Conservation (phyloP, 768 basidiomycete genomes). For the Nidularia pulvinata region DNA sequence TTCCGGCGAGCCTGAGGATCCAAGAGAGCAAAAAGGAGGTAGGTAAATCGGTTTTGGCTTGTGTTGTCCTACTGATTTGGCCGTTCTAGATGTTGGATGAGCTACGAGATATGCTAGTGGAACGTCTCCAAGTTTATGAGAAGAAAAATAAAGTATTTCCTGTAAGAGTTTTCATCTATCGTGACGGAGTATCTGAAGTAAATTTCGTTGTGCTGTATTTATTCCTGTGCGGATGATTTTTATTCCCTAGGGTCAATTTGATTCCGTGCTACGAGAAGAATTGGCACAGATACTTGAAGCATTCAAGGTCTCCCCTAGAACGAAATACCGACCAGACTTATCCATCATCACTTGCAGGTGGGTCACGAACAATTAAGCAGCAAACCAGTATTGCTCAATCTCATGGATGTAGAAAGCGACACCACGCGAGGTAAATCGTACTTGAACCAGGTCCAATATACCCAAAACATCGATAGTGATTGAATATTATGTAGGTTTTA, state of each 20-base stretch:
- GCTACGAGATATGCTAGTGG: constrained; percentile 65
- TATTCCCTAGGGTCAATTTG: constrained; percentile 67
- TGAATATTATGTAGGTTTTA: constrained; percentile 26
- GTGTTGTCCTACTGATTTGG: constrained; percentile 4
- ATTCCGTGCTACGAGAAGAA: constrained; percentile 58
- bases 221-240: neutral
- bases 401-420: constrained; percentile 47
- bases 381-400: constrained; percentile 1
- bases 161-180: constrained; percentile 68
- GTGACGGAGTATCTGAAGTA: constrained; percentile 85
- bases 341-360: constrained; percentile 78
- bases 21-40: constrained; percentile 59
- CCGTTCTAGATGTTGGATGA: constrained; percentile 68
- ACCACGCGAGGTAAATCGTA: constrained; percentile 46
- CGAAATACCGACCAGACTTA: constrained; percentile 55
- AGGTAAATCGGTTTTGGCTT: neutral
- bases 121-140: constrained; percentile 61
- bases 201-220: constrained; percentile 8
- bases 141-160: constrained; percentile 59
- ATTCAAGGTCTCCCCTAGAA: constrained; percentile 46
- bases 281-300: constrained; percentile 61
- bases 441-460: neutral
- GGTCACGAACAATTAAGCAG: constrained; percentile 4
- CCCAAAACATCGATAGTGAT: too few relatives aligned
- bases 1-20: constrained; percentile 71